Evolutionary conservation across 768 basidiomycete genomes (phyloP).

Genomic region (Suillus fuscotomentosus): DNA sequence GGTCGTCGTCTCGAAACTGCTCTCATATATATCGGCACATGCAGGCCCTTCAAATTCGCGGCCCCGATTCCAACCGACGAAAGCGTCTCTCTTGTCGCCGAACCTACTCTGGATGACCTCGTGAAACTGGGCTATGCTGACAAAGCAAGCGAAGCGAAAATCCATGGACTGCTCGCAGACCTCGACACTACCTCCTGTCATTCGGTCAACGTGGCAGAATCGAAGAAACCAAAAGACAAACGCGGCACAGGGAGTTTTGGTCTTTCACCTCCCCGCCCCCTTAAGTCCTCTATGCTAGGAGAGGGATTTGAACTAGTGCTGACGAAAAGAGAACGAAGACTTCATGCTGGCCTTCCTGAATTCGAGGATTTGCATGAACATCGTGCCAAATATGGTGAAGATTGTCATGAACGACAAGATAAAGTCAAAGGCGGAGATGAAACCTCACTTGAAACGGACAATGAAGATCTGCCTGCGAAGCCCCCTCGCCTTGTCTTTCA

Average conservation of each 20-base stretch:
- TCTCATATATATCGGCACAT: neutral
- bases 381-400: neutral
- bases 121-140: constrained; percentile 11
- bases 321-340: constrained; percentile 24
- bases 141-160: neutral
- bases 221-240: constrained; percentile 8
- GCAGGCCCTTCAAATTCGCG: constrained; percentile 49
- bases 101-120: constrained; percentile 10
- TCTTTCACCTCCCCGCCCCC: constrained; percentile 19
- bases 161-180: neutral
- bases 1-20: constrained; percentile 2
- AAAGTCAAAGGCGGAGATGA: neutral
- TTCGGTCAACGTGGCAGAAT: neutral
- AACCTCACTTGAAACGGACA: neutral
- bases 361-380: neutral
- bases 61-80: constrained; percentile 30
- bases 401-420: neutral
- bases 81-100: constrained; percentile 23
- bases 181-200: neutral
- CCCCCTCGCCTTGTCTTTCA: too few species aligned
- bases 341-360: constrained; percentile 10
- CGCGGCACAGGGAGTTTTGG: constrained; percentile 24
- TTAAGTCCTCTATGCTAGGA: neutral
- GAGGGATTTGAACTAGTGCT: constrained; percentile 20
- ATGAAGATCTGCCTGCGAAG: neutral